Conservation (phyloP, 2,329 filamentous ascomycete species). For the Colletotrichum sp. region DNA sequence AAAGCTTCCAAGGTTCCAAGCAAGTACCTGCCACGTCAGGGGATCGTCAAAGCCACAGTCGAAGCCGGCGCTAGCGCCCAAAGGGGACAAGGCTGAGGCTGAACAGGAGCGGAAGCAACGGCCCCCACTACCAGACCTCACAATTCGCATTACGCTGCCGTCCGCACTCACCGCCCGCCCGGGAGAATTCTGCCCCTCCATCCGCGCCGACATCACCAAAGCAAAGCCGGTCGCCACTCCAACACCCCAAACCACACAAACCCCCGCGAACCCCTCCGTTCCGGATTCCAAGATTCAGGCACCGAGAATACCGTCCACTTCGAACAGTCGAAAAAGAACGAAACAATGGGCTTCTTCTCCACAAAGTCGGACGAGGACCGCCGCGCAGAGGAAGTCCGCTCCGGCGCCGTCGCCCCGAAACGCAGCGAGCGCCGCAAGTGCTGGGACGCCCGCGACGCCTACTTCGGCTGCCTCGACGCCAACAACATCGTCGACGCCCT, state of each 20-base stretch:
- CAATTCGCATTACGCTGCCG: neutral
- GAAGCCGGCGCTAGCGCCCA: neutral
- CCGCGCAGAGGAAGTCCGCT: constrained; percentile 59
- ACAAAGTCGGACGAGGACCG: constrained; percentile 43
- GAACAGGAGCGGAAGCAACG: neutral
- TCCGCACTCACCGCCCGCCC: neutral
- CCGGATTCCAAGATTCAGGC: rapidly evolving
- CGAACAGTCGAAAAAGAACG: neutral
- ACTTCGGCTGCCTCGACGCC: constrained; percentile 87
- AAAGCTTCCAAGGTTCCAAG: neutral
- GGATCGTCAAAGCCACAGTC: neutral
- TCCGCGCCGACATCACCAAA: neutral
- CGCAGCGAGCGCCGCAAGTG: constrained; percentile 81
- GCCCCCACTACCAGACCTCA: neutral
- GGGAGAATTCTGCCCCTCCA: neutral
- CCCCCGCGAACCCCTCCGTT: neutral
- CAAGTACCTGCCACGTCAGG: neutral
- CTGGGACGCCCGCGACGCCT: constrained; percentile 88
- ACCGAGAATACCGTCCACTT: neutral
- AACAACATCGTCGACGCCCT: constrained; percentile 77
- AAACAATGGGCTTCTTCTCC: constrained; percentile 55
- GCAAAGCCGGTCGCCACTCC: neutral
- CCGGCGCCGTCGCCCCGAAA: constrained; percentile 76
- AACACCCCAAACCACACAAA: neutral
- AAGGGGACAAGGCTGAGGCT: constrained; percentile 7